Percentiles rank a stretch among this genome's conserved stretches.
These are phyloP conservation scores for Metroxylon sagu DNA, from an alignment of 176 grass and related monocot genomes.

Conservation along the genomic window DNA sequence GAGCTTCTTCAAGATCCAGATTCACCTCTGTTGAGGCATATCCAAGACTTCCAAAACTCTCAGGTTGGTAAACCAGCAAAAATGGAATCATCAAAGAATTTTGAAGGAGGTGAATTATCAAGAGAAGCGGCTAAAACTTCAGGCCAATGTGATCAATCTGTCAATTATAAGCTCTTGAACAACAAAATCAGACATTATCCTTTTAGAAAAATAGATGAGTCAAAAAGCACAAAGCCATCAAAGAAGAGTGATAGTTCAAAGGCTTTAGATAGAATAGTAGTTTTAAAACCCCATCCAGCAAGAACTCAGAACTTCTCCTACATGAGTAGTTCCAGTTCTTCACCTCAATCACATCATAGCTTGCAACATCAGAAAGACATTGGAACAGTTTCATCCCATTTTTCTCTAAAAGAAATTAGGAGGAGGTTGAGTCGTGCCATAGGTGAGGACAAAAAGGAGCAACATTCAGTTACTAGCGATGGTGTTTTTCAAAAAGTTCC, in stretches of 20 bases:
- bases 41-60: constrained; percentile 42
- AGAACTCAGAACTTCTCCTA: not conserved
- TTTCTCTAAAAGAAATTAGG: constrained; percentile 13
- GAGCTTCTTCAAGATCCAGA: constrained; percentile 71
- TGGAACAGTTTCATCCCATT: not conserved
- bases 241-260: constrained; percentile 35
- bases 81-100: constrained; percentile 22
- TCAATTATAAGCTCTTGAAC: constrained; percentile 11
- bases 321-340: not conserved
- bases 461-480: constrained; percentile 19
- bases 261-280: constrained; percentile 67
- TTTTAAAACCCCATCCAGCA: constrained; percentile 61
- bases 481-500: too few species aligned
- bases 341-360: too few species aligned
- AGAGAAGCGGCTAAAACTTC: constrained; percentile 5
- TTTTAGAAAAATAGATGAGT: constrained; percentile 53
- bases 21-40: constrained; percentile 42
- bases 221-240: constrained; percentile 29
- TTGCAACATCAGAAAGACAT: too few species aligned
- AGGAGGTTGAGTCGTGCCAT: constrained; percentile 9
- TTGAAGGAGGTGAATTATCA: constrained; percentile 22
- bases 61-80: constrained; percentile 25
- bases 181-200: constrained; percentile 36
- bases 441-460: not conserved
- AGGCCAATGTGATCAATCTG: constrained; percentile 25